Percentiles rank a stretch among this genome's conserved stretches.
Evolutionary conservation across 1,284 basidiomycete species (phyloP).

Genomic region (Microbotryum scabiosae): DNA sequence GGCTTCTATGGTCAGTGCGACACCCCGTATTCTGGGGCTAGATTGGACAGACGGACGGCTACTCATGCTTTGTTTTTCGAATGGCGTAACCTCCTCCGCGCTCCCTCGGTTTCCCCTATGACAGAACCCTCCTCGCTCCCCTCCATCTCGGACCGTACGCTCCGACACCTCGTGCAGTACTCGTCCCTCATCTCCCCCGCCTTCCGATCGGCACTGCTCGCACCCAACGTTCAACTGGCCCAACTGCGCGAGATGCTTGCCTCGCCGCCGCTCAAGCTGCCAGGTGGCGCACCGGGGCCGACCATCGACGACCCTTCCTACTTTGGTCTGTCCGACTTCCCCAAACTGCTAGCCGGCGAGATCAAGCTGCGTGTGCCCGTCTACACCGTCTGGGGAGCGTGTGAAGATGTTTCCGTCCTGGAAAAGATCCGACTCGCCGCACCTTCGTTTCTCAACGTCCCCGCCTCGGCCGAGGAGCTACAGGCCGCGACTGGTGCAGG

Average conservation of each 20-base stretch:
- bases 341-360: conserved; percentile 76
- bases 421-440: conserved; percentile 36
- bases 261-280: conserved; percentile 43
- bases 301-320: conserved; percentile 31
- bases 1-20: conserved; percentile 75
- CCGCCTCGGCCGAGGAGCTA: background rate
- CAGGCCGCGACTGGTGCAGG: conserved; percentile 3
- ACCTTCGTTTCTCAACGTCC: conserved; percentile 20
- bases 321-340: conserved; percentile 76
- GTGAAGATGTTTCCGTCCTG: conserved; percentile 87
- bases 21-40: background rate
- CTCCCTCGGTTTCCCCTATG: background rate
- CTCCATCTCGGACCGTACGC: conserved; percentile 45
- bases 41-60: background rate
- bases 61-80: background rate
- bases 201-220: conserved; percentile 63
- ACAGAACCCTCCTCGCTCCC: conserved; percentile 33
- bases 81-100: background rate
- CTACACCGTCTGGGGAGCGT: conserved; percentile 94
- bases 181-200: conserved; percentile 83
- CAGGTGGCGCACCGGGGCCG: conserved; percentile 46
- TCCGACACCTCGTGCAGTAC: conserved; percentile 93
- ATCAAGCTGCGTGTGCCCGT: conserved; percentile 77
- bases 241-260: conserved; percentile 33
- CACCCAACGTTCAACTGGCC: conserved; percentile 23